Base-by-base conservation (phyloP, 257 asterid species). In the Parsonsia alboflavescens region DNA sequence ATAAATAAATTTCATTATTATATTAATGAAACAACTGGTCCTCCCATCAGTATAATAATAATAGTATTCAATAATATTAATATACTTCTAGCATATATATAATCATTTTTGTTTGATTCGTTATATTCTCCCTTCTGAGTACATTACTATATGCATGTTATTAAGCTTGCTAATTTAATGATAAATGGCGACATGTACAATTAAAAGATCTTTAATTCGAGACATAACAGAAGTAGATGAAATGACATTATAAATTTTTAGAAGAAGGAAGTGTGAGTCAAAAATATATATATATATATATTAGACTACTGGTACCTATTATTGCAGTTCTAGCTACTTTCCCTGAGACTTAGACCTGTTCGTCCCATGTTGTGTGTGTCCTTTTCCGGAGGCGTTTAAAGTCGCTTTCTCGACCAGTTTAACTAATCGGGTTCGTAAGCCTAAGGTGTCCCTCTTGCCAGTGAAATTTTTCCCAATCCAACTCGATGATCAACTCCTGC, bases 341-440 rank as follows among this genome's bases (percentile, higher is more conserved):
- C 53, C 39, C 22, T n/a, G 8, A 10, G 13, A 54, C 61, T 22
- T 54, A 54, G 61, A 54, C 28, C 79, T 69, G 80, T 45, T 77
- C 54, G 68, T 65, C 74, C 50, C 52, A 12, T 70, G 45, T n/a
- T 45, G 39, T 70, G 39, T 70, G 63, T 79, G 78, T 79, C 82
- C 58, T 73, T 75, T 74, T 45, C 36, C 52, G 50, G 13, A 56
- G 62, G 49, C 54, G 52, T 63, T 75, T 62, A 61, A 75, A 46
- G 81, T 81, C 77, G 11, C 50, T 74, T 49, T 85, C 70, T 48
- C 10, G n/a, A 16, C 59, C 15, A 28, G 17, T 62, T 58, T 52
- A 77, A 76, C 71, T n/a, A n/a, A 64, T 33, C 41, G 73, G 54
- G 58, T 30, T 36, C 45, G 67, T 39, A 10, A 78, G 65, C 71